Base-by-base conservation (phyloP, 163 green algal species). In the Botryococcus braunii region DNA sequence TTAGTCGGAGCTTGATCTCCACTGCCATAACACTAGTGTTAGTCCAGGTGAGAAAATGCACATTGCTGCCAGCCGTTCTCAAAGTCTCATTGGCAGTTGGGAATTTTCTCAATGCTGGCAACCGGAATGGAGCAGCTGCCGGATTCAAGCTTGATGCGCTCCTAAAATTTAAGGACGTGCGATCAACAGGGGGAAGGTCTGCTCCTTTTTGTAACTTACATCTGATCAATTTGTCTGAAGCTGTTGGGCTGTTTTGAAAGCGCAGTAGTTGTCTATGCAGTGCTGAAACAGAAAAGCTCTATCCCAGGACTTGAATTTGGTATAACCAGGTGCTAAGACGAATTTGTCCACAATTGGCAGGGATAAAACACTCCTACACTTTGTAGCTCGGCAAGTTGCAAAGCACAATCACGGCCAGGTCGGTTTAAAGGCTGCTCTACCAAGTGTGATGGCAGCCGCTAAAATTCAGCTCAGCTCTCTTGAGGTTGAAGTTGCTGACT, bases 341-440 rank as follows among this genome's bases (percentile, higher is more conserved):
- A n/a, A n/a, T n/a, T n/a, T n/a, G n/a, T n/a, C n/a, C n/a, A n/a
- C n/a, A n/a, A n/a, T n/a, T n/a, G n/a, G n/a, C n/a, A n/a, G n/a
- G n/a, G n/a, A n/a, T n/a, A n/a, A 74, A 32, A 86, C 82, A 0
- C 75, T 88, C 32, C 71, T 85, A 58, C 79, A 88, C 69, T 84
- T 83, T 62, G 43, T 88, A 3, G 82, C 82, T 3, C 74, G 76
- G 29, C 56, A 63, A 35, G 23, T 63, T 34, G 56, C 56, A 1
- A 50, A 62, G 41, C 63, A 69, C 40, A 69, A 78, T 36, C 39
- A 62, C 0, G 60, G 31, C 59, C n/a, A 63, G 56, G 36, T 66
- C 38, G 62, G 50, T 5, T 56, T 79, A 8, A n/a, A 32, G 3
- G 39, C 23, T 1, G 67, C 37, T 25, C 62, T 81, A 40, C 72